phyloP scores from a whole-genome alignment of 2,329 filamentous ascomycete species.

The Venturia pyrina region DNA sequence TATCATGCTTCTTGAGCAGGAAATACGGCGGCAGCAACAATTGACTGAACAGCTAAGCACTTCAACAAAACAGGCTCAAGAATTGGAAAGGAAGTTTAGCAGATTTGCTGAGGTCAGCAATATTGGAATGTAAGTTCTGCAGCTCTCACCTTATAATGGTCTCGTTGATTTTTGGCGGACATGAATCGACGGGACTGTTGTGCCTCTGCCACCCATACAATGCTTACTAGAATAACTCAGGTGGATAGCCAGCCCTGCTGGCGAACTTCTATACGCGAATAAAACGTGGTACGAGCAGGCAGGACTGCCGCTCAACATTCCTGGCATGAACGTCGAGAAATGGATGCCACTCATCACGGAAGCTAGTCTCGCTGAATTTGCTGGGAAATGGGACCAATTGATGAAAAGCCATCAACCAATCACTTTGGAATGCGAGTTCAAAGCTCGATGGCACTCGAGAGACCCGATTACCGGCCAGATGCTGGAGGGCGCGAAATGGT shows the following conservation, averaged over 20 bases:
- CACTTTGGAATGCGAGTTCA: slow-evolving; percentile 34
- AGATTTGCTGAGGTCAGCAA: slow-evolving; percentile 29
- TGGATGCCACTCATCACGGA: slow-evolving; percentile 34
- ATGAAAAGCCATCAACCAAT: slow-evolving; percentile 26
- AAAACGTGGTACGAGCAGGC: slow-evolving; percentile 10
- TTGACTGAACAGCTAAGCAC: slow-evolving; percentile 6
- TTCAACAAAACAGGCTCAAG: slow-evolving; percentile 17
- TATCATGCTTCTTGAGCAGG: slow-evolving; percentile 12
- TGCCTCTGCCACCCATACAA: neutral
- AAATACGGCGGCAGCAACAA: slow-evolving; percentile 12
- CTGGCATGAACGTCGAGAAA: slow-evolving; percentile 29
- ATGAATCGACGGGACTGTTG: too few species aligned
- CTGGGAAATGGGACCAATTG: slow-evolving; percentile 30
- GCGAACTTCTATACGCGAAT: slow-evolving; percentile 4
- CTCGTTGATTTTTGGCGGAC: neutral
- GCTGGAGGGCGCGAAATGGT: slow-evolving; percentile 25
- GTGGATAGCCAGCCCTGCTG: slow-evolving; percentile 1
- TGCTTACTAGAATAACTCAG: neutral
- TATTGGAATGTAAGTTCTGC: slow-evolving; percentile 32
- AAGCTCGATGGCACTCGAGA: slow-evolving; percentile 15
- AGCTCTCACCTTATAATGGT: neutral
- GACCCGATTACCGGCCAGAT: slow-evolving; percentile 26
- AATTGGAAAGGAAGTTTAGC: slow-evolving; percentile 18
- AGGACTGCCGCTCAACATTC: slow-evolving; percentile 28
- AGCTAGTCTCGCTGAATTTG: slow-evolving; percentile 22